Evolutionary conservation across 2,329 filamentous ascomycete species (phyloP), one percentile per base, ranked within the genome.

Genomic region (Akanthomyces dipterigenus): DNA sequence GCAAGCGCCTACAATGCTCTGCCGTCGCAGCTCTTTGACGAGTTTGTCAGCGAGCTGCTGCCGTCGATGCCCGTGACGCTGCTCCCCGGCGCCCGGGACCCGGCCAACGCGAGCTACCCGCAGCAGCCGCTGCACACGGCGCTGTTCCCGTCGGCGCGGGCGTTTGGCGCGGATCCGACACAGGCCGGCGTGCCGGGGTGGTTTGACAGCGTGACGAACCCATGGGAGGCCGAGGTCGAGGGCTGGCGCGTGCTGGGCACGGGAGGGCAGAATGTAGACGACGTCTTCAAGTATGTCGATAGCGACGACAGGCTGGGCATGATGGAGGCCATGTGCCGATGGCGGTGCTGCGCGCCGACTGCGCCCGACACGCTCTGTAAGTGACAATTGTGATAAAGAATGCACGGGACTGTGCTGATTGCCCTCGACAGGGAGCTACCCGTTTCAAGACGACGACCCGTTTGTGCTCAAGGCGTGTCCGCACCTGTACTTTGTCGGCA

Each of bases 331-430:
- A 95, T 96, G 85, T 87, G 96, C 66, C 83, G 92, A 63, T 99
- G 95, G 95, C 84, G 95, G 64, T 90, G 91, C 70, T 87, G 87
- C 66, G 95, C 95, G 5, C 95, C 95, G 1, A 99, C 95, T 0
- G 95, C 95, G 1, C 95, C 96, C 0, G 96, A 99, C 74, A 99
- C 96, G 0, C 72, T 99, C 48, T 96, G 92, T 93, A 80, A 80
- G 89, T 79, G 14, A 24, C 20, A 12, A 7, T 6, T 22, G 14
- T 48, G 1, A 11, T 42, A n/a, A n/a, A n/a, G n/a, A n/a, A n/a
- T n/a, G n/a, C n/a, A n/a, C n/a, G 11, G 5, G 36, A 16, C 3
- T 38, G 1, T 51, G 26, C 55, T 59, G 40, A 51, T 22, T 12
- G 6, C 5, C 4, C 7, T 11, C 18, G 2, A n/a, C 63, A 93